Percentiles rank a stretch among this genome's conserved stretches.
These are phyloP conservation scores for Mycena alexandri DNA, from an alignment of 768 basidiomycete genomes.

Conservation along the genomic window DNA sequence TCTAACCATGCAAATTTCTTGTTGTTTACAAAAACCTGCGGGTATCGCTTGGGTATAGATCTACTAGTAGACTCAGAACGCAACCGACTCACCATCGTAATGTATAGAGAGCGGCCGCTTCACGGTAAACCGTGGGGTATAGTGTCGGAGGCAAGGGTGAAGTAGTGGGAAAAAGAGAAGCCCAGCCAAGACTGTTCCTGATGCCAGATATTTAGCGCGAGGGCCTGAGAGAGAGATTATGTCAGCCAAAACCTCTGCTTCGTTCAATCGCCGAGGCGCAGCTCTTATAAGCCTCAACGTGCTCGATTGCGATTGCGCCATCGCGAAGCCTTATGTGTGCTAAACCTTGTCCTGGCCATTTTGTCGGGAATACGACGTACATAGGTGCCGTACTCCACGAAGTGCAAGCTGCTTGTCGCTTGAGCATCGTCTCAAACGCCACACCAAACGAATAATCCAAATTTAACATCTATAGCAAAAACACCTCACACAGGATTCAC, in stretches of 20 bases:
- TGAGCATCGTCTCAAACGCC: background rate
- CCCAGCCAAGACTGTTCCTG: background rate
- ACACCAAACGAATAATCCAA: background rate
- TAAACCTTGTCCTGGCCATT: conserved; percentile 23
- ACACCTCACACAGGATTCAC: conserved; percentile 16
- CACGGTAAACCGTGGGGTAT: conserved; percentile 3
- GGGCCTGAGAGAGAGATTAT: no score
- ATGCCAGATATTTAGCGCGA: background rate
- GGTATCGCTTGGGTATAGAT: background rate
- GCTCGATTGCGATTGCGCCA: conserved; percentile 33
- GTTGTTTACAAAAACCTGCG: conserved; percentile 79
- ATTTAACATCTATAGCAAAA: conserved; percentile 21
- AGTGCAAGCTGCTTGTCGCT: conserved; percentile 18
- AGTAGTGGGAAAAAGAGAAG: conserved; percentile 7
- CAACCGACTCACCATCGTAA: conserved; percentile 15
- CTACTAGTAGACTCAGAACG: background rate
- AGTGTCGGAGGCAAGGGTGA: background rate
- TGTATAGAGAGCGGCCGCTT: background rate
- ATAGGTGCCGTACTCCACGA: conserved; percentile 19
- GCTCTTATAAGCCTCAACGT: conserved; percentile 13
- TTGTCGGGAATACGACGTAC: conserved; percentile 10
- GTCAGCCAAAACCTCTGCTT: background rate
- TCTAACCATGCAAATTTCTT: conserved; percentile 83
- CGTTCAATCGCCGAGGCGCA: conserved; percentile 26
- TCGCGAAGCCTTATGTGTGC: conserved; percentile 27